Base-by-base conservation (phyloP, 768 basidiomycete species). In the Gloeostereum incarnatum region DNA sequence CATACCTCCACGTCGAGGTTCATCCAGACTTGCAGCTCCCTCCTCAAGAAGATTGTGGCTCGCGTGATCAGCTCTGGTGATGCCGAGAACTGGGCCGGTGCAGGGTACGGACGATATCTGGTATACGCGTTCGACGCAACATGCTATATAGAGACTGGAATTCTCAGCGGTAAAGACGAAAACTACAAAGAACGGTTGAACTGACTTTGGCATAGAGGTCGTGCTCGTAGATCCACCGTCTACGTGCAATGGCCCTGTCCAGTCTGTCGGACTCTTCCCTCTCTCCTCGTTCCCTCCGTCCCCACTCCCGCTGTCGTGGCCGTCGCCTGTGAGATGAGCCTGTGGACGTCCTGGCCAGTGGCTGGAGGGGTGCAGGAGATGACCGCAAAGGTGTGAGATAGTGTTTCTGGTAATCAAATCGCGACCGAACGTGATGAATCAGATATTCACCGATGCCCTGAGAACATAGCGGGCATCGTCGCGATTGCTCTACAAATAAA, bases 101-200 rank as follows among this genome's bases (percentile, higher is more conserved):
- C 80, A n/a, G 92, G 91, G 46, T 76, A 88, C 14, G 92, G 91
- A n/a, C 79, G 78, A 56, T 86, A 94, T 36, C 83, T 78, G 3
- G 92, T 93, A 49, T 73, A 79, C 1, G 74, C 54, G 50, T 96
- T 97, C 21, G 88, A 90, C 3, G 88, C 92, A 36, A 96, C 78
- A 53, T 97, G 92, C 91, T 96, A 51, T 6, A 30, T 10, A 40
- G 36, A 31, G 5, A 35, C 29, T 41, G 5, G 30, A 46, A 33
- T 22, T 24, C 42, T 31, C 17, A 18, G 41, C 34, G 20, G 19
- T 31, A 19, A 20, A 3, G 25, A 38, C 1, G 41, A 33, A 31
- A 30, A n/a, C 32, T 21, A 13, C 18, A 9, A 17, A 27, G 17
- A 33, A 14, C 16, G 32, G 2, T 29, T 20, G 21, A 1, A 59